Evolutionary conservation across 2,329 filamentous ascomycete species (phyloP).

Genomic region (Dendrostoma leiphaemia): DNA sequence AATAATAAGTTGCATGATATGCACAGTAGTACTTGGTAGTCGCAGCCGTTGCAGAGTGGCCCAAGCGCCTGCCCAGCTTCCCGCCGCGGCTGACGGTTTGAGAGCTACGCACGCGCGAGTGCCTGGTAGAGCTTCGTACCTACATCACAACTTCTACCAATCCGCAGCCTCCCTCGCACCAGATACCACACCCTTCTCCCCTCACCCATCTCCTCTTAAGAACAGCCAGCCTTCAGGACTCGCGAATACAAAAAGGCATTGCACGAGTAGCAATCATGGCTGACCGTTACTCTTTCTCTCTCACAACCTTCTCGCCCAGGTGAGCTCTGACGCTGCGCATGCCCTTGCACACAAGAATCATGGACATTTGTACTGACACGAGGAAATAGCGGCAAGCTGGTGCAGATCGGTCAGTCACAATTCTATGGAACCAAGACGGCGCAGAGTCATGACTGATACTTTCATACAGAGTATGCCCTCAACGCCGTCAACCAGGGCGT

Average conservation of each 20-base stretch:
- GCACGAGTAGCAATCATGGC: constrained; percentile 62
- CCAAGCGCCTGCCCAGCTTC: not conserved
- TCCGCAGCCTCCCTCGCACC: not conserved
- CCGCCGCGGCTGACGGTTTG: constrained; percentile 1
- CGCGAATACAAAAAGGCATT: not conserved
- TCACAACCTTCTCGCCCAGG: constrained; percentile 99
- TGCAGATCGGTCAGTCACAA: constrained; percentile 78
- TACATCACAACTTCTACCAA: constrained; percentile 1
- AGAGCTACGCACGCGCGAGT: constrained; percentile 5
- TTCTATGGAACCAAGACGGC: not conserved
- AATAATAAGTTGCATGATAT: too few relatives aligned
- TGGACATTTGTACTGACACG: constrained; percentile 24
- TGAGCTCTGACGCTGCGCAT: constrained; percentile 51
- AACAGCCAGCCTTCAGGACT: not conserved
- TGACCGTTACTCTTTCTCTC: constrained; percentile 97
- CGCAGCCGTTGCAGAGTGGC: too few relatives aligned
- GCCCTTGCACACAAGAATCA: not conserved
- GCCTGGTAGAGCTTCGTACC: not conserved
- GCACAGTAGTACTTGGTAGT: too few relatives aligned
- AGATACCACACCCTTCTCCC: not conserved
- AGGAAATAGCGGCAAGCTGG: constrained; percentile 82
- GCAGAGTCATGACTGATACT: constrained; percentile 19
- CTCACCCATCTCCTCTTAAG: not conserved
- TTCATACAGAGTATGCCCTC: constrained; percentile 83
- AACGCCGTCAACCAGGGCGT: constrained; percentile 99